Percentiles rank a stretch among this genome's conserved stretches.
Conservation (phyloP, 2,329 filamentous ascomycete species). For the Stagonosporopsis rhizophila region DNA sequence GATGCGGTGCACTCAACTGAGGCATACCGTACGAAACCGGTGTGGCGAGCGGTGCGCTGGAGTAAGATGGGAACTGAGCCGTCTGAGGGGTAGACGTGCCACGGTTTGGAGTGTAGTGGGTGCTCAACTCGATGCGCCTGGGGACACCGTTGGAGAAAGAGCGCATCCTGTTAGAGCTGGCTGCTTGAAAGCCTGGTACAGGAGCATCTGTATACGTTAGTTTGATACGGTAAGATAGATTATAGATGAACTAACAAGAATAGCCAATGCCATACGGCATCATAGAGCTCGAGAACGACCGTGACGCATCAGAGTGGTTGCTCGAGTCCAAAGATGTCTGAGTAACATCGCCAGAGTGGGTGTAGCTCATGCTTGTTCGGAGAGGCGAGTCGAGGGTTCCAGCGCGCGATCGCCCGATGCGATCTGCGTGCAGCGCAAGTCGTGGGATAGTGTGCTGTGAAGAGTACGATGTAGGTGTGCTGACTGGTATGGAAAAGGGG, state of each 20-base stretch:
- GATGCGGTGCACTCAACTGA: slow-evolving; percentile 51
- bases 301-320: slow-evolving; percentile 33
- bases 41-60: slow-evolving; percentile 49
- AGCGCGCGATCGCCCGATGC: slow-evolving; percentile 50
- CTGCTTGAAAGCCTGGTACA: slow-evolving; percentile 50
- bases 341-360: slow-evolving; percentile 31
- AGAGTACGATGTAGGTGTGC: slow-evolving; percentile 43
- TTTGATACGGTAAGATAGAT: background rate
- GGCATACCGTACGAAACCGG: slow-evolving; percentile 47
- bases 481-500: slow-evolving; percentile 49
- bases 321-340: slow-evolving; percentile 34
- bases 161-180: slow-evolving; percentile 48
- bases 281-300: slow-evolving; percentile 43
- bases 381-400: slow-evolving; percentile 55
- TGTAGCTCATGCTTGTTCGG: slow-evolving; percentile 57
- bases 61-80: slow-evolving; percentile 50
- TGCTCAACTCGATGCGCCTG: slow-evolving; percentile 51
- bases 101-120: slow-evolving; percentile 47
- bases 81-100: slow-evolving; percentile 49
- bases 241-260: slow-evolving; percentile 37
- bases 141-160: slow-evolving; percentile 50
- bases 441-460: slow-evolving; percentile 52
- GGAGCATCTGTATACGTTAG: slow-evolving; percentile 44
- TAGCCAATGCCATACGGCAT: slow-evolving; percentile 51
- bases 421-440: slow-evolving; percentile 53